phyloP scores from a whole-genome alignment of 1,284 basidiomycete species.

The Apiotrichum veenhuisii region DNA sequence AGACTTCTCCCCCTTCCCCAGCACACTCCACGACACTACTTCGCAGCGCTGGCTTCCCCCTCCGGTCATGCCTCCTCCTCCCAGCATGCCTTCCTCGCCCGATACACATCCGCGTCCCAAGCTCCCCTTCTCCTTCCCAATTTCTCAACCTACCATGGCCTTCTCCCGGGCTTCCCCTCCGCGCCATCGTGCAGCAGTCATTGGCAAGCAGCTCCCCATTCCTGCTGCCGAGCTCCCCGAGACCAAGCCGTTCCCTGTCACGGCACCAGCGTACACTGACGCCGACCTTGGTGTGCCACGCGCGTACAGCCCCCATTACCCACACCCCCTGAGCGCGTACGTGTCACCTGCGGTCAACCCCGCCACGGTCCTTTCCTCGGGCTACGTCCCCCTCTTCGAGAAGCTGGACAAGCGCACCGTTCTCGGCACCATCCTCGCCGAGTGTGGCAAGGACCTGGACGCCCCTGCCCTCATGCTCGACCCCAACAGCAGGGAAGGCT shows the following conservation, averaged over 20 bases:
- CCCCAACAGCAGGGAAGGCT: constrained; percentile 30
- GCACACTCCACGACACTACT: too few relatives aligned
- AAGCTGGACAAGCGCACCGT: constrained; percentile 21
- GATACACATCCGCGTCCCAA: too few relatives aligned
- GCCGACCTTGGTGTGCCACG: constrained; percentile 27
- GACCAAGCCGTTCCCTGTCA: constrained; percentile 30
- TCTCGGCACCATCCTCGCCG: constrained; percentile 31
- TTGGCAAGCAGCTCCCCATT: constrained; percentile 9
- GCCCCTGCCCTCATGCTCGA: constrained; percentile 26
- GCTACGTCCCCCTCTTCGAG: constrained; percentile 26
- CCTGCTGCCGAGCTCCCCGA: constrained; percentile 11
- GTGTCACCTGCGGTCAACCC: constrained; percentile 41
- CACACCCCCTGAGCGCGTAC: constrained; percentile 43
- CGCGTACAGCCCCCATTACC: constrained; percentile 41
- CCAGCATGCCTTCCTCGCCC: too few relatives aligned
- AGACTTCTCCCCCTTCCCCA: too few relatives aligned
- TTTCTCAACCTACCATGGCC: not conserved
- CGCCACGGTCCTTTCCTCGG: constrained; percentile 21
- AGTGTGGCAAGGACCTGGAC: constrained; percentile 24
- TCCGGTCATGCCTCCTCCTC: too few relatives aligned
- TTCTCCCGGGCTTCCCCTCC: not conserved
- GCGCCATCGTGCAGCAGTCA: too few relatives aligned
- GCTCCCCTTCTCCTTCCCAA: too few relatives aligned
- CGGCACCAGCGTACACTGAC: constrained; percentile 25
- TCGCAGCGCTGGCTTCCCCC: too few relatives aligned